Base-by-base conservation (phyloP, 257 asterid species). In the Solanum phureja region DNA sequence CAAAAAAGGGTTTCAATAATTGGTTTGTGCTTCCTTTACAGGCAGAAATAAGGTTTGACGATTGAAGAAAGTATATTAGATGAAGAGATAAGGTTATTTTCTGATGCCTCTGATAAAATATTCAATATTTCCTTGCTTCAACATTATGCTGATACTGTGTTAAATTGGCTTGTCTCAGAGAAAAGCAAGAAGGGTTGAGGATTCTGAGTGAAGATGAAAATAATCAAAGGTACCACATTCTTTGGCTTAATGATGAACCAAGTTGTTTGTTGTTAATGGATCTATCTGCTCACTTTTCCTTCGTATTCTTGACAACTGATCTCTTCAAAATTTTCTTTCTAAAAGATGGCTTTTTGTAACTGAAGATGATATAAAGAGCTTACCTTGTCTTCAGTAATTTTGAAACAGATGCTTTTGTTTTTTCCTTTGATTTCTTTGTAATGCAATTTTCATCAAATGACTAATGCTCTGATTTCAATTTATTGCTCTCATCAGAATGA, bases 311-410 rank as follows among this genome's bases (percentile, higher is more conserved):
- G 44, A 40, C 18, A 6, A 29, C 29, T 82, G 42, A 49, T 87
- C 58, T 82, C 85, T n/a, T 84, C 82, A 73, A 79, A 42, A 37
- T 81, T 27, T 77, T 82, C 82, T 87, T 83, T 89, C 83, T 86
- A 58, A 71, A 91, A 97, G 99, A 89, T 94, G 96, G 98, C 98
- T 97, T 83, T 94, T 93, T 87, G 95, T 97, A 27, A 95, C 96
- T 52, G 96, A 93, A 92, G 98, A 97, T 74, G 99, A 97, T 89
- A 95, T 95, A 83, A 93, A 95, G 89, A 91, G 87, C 88, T 88
- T 97, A 87, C 98, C 99, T 73, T 93, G 94, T 92, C 93, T 97
- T 90, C 96, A 95, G 99, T 97, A 91, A 46, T 24, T 62, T n/a
- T 58, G 29, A 10, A 56, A 35, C 38, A 31, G 69, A 82, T 68